Base-by-base conservation (phyloP, 192 early-diverging fungal genomes). In the Entomortierella lignicola region DNA sequence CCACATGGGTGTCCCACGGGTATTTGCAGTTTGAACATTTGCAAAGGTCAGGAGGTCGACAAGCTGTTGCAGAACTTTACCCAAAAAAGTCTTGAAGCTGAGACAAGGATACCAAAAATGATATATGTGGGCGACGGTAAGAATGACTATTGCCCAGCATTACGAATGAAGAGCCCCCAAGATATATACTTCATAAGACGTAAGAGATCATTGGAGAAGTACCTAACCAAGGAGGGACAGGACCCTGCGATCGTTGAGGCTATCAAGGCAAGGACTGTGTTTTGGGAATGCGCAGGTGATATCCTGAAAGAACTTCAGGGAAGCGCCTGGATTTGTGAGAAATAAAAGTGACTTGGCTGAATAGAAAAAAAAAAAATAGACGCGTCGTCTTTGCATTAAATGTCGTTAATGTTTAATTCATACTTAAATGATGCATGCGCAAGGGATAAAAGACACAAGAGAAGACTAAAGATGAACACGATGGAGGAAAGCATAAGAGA, bases 1-100 rank as follows among this genome's bases (percentile, higher is more conserved):
- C 85, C 82, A 34, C 89, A 89, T 68, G 48, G 69, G 25, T 90
- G 89, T 69, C 57, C 74, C 21, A 80, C 84, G 32, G 72, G 81
- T 43, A 32, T 67, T 2, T 92, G 91, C 56, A 71, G 85, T 8
- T 50, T 83, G 2, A 92, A 92, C 48, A 87, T 92, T 42, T 92
- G 91, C 47, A 92, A 92, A 83, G 91, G 91, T 53, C 59, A 80
- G 15, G 74, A 79, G 25, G 23, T 72, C 18, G 69, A 81, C 48
- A 66, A 57, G 34, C 34, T 72, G 11, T 15, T 81, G 12, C 20
- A 60, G n/a, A 62, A 57, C 4, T n/a, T 52, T 17, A 23, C 30
- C 15, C 32, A 4, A 39, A 30, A 20, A 52, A 32, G 18, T 30
- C 15, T 29, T 4, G 53, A 20, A 4, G 6, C 20, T 0, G 21